Evolutionary conservation across 495 filamentous ascomycete species (phyloP).

Genomic region (Podospora sp.): DNA sequence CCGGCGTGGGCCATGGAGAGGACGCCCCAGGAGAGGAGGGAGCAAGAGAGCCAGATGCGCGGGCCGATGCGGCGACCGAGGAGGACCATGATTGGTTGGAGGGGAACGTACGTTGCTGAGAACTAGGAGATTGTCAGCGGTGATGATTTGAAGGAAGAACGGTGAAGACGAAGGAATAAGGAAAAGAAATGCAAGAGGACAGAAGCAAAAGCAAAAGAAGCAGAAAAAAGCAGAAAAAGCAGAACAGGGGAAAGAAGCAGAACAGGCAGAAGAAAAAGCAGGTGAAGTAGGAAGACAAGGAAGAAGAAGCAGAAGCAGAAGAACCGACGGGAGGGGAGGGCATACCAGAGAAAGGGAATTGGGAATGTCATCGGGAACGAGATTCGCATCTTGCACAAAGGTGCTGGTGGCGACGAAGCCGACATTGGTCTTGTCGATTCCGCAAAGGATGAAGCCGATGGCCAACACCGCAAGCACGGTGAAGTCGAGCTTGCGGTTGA

Average conservation of each 20-base stretch:
- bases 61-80: slow-evolving; percentile 59
- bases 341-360: slow-evolving; percentile 23
- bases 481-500: slow-evolving; percentile 22
- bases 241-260: too few species aligned
- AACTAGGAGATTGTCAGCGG: slow-evolving; percentile 34
- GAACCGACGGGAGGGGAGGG: neutral
- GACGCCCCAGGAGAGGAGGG: slow-evolving; percentile 45
- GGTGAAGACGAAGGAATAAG: too few species aligned
- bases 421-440: slow-evolving; percentile 27
- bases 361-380: slow-evolving; percentile 25
- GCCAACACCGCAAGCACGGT: slow-evolving; percentile 15
- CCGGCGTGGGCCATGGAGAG: slow-evolving; percentile 60
- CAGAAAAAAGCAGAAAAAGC: too few species aligned
- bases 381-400: slow-evolving; percentile 24
- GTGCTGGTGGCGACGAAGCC: slow-evolving; percentile 25
- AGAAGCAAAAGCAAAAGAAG: too few species aligned
- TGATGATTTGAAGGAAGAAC: too few species aligned
- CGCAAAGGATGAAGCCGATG: slow-evolving; percentile 24
- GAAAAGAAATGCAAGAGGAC: too few species aligned
- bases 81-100: slow-evolving; percentile 54
- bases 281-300: too few species aligned
- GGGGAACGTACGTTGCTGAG: slow-evolving; percentile 60
- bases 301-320: too few species aligned
- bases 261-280: too few species aligned
- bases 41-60: slow-evolving; percentile 49